phyloP scores from a whole-genome alignment of 2,329 filamentous ascomycete species.

The Clonostachys sp. region DNA sequence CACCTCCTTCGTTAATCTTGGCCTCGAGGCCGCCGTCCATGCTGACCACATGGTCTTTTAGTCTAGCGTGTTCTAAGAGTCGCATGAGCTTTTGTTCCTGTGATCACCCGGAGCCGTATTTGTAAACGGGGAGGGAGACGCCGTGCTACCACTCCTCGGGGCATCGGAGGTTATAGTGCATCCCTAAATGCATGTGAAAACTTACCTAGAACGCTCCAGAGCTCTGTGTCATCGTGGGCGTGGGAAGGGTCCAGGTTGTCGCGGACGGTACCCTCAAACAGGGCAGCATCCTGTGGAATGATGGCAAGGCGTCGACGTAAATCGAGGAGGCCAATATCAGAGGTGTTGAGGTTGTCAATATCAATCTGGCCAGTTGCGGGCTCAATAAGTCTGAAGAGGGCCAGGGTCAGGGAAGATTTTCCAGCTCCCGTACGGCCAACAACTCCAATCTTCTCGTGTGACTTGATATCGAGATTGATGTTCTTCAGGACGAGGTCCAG shows the following conservation, averaged over 20 bases:
- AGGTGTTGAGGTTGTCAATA: constrained; percentile 87
- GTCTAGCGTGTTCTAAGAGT: constrained; percentile 74
- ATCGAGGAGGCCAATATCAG: constrained; percentile 83
- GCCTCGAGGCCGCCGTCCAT: constrained; percentile 92
- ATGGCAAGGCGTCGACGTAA: constrained; percentile 87
- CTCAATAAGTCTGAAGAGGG: constrained; percentile 95
- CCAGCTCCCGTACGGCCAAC: constrained; percentile 94
- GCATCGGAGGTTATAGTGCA: background rate
- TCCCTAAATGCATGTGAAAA: constrained; percentile 10
- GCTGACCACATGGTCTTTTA: constrained; percentile 81
- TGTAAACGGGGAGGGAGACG: background rate
- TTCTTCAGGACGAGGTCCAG: constrained; percentile 92
- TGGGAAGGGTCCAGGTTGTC: constrained; percentile 95
- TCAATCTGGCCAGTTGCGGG: constrained; percentile 75
- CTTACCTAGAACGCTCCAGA: constrained; percentile 92
- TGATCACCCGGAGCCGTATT: background rate
- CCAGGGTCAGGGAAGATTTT: constrained; percentile 89
- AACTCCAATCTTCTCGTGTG: constrained; percentile 96
- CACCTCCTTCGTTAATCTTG: constrained; percentile 88
- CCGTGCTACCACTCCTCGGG: background rate
- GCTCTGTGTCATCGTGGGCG: constrained; percentile 92
- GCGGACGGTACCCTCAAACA: constrained; percentile 89
- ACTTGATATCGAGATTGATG: constrained; percentile 86
- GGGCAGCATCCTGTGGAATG: constrained; percentile 93
- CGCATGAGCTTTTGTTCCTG: constrained; percentile 7